Conservation (phyloP, 2,329 filamentous ascomycete genomes). For the Ilyonectria destructans region DNA sequence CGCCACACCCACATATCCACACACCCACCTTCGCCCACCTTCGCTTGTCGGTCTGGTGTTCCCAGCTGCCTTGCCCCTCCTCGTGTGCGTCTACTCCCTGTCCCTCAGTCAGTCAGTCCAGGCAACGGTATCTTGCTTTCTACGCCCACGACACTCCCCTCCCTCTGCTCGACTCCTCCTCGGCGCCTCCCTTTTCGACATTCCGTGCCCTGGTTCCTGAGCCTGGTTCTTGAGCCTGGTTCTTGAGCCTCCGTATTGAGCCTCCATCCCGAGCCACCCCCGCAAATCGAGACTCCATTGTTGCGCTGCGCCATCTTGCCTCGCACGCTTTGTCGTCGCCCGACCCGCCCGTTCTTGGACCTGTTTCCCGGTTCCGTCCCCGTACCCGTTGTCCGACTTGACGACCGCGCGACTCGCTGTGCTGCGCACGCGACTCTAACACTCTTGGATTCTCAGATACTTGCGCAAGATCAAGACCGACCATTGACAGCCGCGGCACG, state of each 20-base stretch:
- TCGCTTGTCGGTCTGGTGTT: constrained; percentile 27
- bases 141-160: constrained; percentile 15
- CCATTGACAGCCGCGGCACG: constrained; percentile 25
- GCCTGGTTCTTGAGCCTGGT: background rate
- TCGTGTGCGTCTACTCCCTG: constrained; percentile 33
- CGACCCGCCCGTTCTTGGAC: constrained; percentile 11
- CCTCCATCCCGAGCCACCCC: background rate
- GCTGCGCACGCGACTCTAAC: constrained; percentile 36
- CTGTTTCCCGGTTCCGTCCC: constrained; percentile 11
- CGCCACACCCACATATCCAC: constrained; percentile 12
- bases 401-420: constrained; percentile 17
- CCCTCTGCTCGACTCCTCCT: constrained; percentile 13
- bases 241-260: constrained; percentile 1
- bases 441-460: constrained; percentile 32
- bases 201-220: background rate
- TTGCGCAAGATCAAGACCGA: constrained; percentile 27
- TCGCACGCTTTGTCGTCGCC: constrained; percentile 10
- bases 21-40: constrained; percentile 14
- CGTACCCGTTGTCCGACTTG: constrained; percentile 1
- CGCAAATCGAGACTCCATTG: constrained; percentile 13
- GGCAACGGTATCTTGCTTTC: constrained; percentile 21
- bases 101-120: constrained; percentile 18
- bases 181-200: constrained; percentile 16
- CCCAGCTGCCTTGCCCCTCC: constrained; percentile 46
- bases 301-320: constrained; percentile 15